phyloP scores from a whole-genome alignment of 208 protist species.

The Trypanosoma brucei region DNA sequence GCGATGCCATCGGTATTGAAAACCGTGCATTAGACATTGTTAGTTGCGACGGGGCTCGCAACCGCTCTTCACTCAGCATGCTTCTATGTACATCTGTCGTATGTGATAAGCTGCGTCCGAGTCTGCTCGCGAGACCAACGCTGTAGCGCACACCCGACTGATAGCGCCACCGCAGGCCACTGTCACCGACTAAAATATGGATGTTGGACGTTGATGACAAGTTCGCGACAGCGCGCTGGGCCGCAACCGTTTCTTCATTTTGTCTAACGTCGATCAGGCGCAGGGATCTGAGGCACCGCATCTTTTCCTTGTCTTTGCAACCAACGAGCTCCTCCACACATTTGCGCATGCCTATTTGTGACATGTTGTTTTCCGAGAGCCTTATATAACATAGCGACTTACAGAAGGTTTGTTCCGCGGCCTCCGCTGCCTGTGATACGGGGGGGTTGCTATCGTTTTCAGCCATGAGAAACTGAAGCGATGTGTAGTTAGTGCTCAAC shows the following conservation, averaged over 20 bases:
- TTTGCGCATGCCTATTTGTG: constrained; percentile 28
- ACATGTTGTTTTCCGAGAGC: constrained; percentile 43
- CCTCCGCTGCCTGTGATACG: background rate
- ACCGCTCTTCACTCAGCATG: background rate
- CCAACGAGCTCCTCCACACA: constrained; percentile 29
- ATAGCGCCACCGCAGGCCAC: constrained; percentile 24
- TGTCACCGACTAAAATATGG: constrained; percentile 16
- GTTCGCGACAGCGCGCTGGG: constrained; percentile 10
- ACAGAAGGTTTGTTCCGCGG: constrained; percentile 24
- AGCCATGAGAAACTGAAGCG: constrained; percentile 1
- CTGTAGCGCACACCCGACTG: background rate
- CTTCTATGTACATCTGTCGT: background rate
- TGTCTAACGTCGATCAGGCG: constrained; percentile 18
- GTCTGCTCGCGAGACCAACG: background rate
- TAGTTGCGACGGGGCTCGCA: background rate
- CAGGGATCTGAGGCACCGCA: background rate
- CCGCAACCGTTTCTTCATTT: constrained; percentile 18
- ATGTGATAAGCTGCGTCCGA: background rate
- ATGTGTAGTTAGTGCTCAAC: constrained; percentile 1
- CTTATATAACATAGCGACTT: constrained; percentile 37
- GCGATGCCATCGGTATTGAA: background rate
- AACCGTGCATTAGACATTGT: background rate
- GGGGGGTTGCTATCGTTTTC: background rate
- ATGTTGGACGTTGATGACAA: constrained; percentile 2
- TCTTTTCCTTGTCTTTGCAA: background rate